Evolutionary conservation across 192 early-diverging fungal genomes (phyloP), one percentile per base, ranked within the genome.

Genomic region (Chytriomyces sp.): DNA sequence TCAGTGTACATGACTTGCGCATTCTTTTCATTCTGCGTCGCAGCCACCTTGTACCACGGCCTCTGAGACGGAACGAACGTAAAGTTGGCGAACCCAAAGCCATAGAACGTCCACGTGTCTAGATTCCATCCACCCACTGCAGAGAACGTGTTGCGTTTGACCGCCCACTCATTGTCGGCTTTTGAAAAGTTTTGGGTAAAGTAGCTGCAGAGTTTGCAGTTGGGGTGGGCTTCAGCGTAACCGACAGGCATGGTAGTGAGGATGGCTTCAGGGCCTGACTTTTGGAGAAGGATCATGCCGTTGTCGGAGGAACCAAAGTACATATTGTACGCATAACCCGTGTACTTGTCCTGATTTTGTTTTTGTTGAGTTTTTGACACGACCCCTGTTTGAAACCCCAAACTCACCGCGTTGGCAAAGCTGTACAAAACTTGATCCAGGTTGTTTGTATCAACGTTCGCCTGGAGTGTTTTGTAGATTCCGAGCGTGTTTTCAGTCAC

Each of bases 391-490:
- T n/a, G n/a, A n/a, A n/a, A n/a, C n/a, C n/a, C n/a, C n/a, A n/a
- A 9, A 11, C 45, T 28, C n/a, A 67, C 66, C 44, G 66, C 28
- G 23, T 67, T 45, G 10, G 66, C 66, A 45, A 67, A 67, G 28
- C n/a, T 67, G 26, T 67, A 9, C 11, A 67, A 44, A 13, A 67
- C 23, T 10, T 20, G n/a, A 45, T 67, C 24, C 66, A 18, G 8
- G 45, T 45, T 67, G 9, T 16, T 43, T 47, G 11, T 47, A 18
- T 67, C 44, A n/a, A 67, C 66, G 46, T 67, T 45, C 5, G 66
- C 46, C 8, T 16, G 9, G 24, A 67, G 20, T 9, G 26, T 67
- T 16, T 67, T 46, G 0, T 67, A 67, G 8, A 67, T 67, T 8
- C 8, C 26, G 13, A 67, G 20, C 9, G 66, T 67, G 66, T 67